A percentile compares a stretch with the other conserved stretches of the same genome.
Conservation (phyloP, 768 basidiomycete genomes). For the Hydnum rufescens region DNA sequence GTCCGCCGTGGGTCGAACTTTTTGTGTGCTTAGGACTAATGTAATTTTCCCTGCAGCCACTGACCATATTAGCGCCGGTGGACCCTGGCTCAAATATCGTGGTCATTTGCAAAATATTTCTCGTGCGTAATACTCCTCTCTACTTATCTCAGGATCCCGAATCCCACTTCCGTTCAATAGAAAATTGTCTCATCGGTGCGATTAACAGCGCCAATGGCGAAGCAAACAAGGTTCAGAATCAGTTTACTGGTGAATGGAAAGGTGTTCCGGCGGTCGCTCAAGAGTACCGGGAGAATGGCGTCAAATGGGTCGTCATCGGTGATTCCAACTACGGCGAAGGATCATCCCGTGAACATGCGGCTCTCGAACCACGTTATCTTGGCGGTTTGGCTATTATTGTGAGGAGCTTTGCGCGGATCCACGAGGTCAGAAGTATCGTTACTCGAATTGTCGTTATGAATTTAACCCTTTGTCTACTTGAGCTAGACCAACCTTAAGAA, state of each 20-base stretch:
- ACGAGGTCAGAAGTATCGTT: constrained; percentile 26
- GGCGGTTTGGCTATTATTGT: constrained; percentile 92
- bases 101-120: constrained; percentile 98
- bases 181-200: constrained; percentile 95
- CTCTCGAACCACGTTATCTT: constrained; percentile 86
- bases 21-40: constrained; percentile 7
- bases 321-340: constrained; percentile 95
- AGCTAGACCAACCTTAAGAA: constrained; percentile 86
- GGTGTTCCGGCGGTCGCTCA: constrained; percentile 73
- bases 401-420: constrained; percentile 93
- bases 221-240: constrained; percentile 91
- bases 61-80: constrained; percentile 92
- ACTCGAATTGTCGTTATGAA: too few relatives aligned
- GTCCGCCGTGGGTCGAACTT: constrained; percentile 17
- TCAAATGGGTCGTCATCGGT: constrained; percentile 96
- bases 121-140: constrained; percentile 27
- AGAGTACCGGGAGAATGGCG: constrained; percentile 70
- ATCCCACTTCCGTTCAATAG: constrained; percentile 23
- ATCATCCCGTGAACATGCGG: constrained; percentile 94
- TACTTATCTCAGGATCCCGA: constrained; percentile 7
- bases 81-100: constrained; percentile 99
- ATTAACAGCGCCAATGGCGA: constrained; percentile 91
- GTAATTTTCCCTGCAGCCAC: constrained; percentile 30
- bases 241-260: constrained; percentile 66
- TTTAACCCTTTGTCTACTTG: too few relatives aligned